Percentiles rank a stretch among this genome's conserved stretches.
Conservation (phyloP, 2,329 filamentous ascomycete genomes). For the Berkeleyomyces basicola region DNA sequence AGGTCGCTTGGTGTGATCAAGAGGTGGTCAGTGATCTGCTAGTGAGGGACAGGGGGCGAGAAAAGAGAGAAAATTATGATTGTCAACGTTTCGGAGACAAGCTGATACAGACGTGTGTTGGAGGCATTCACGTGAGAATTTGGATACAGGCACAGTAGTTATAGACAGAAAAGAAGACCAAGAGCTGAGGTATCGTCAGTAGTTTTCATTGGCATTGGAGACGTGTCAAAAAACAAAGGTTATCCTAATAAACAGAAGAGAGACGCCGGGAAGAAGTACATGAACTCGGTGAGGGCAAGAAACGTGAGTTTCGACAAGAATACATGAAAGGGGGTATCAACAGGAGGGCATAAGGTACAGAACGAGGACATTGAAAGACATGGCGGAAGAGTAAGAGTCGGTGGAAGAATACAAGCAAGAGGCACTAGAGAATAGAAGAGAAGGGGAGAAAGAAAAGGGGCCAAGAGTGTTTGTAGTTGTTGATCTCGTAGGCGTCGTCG, state of each 20-base stretch:
- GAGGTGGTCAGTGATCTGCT: background rate
- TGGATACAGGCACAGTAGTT: no score
- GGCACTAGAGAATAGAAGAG: background rate
- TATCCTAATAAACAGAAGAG: background rate
- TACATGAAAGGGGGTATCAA: slow-evolving; percentile 1
- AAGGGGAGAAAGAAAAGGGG: slow-evolving; percentile 1
- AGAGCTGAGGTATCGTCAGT: background rate
- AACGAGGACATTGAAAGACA: background rate
- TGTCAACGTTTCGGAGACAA: background rate
- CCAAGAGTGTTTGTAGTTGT: background rate
- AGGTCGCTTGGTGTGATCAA: background rate
- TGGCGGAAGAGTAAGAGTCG: background rate
- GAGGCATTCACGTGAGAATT: no score
- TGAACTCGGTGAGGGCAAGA: background rate
- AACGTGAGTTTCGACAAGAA: background rate
- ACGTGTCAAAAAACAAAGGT: background rate
- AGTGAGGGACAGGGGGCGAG: background rate
- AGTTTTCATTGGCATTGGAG: background rate
- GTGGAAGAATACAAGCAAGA: background rate
- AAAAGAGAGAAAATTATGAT: background rate
- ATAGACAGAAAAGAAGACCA: background rate
- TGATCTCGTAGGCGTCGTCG: background rate
- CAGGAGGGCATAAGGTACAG: slow-evolving; percentile 5
- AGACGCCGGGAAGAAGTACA: background rate
- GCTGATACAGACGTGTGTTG: background rate